Base-by-base conservation (phyloP, 1,139 yeast species). In the Maudiozyma humilis region DNA sequence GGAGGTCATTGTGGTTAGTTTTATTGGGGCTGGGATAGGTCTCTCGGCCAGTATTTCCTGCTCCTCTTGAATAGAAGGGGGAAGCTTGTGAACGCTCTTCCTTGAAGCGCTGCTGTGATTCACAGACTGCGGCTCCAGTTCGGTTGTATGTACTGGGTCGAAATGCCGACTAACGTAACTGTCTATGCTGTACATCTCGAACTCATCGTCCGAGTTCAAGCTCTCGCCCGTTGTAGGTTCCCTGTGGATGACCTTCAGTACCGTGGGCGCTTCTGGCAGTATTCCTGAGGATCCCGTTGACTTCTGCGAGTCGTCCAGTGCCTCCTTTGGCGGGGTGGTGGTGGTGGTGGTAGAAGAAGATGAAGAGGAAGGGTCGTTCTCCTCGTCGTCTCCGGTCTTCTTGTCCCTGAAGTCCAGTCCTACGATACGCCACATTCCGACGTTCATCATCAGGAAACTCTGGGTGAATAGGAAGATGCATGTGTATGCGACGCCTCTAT, bases 401-500 rank as follows among this genome's bases (percentile, higher is more conserved):
- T 38, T 44, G 31, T 56, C 72, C 40, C 71, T 65, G 56, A 86
- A 84, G 60, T 88, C 96, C 64, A 77, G 66, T 42, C 78, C 82
- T 13, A 87, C 72, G 44, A 87, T 63, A 47, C 78, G 70, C 62
- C 78, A 82, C 34, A 84, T 75, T 2, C 96, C 96, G 37, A 82
- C 65, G 51, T 83, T 80, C 69, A 87, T 87, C 60, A 85, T 79
- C 51, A 73, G 67, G 29, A 83, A 63, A 33, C 81, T 73, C 59
- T 83, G 88, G 1, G 81, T 69, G 7, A 87, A 79, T 50, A 81
- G 66, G 54, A 79, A 84, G 38, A 88, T 80, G 58, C 89, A 81
- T 19, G 84, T 79, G 64, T 84, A 87, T 0, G 96, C 94, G 29
- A 83, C 85, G 15, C 96, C 96, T 53, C 75, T 73, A 47, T 76